Evolutionary conservation across 768 basidiomycete species (phyloP).

Genomic region (Amanita thiersii): DNA sequence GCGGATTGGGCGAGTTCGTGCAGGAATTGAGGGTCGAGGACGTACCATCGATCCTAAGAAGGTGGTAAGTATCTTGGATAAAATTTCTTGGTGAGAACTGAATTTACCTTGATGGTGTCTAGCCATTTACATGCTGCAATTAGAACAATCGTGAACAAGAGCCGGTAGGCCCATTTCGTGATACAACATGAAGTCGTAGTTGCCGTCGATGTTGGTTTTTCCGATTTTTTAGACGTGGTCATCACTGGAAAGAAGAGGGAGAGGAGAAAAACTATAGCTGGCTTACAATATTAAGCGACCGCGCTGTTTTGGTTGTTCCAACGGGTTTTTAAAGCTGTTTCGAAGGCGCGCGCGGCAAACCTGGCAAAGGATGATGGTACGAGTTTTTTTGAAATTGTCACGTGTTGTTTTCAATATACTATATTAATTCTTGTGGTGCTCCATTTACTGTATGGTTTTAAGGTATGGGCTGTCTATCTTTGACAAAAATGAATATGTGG

Average conservation of each 20-base stretch:
- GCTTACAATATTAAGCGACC: background rate
- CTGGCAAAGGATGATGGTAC: too few relatives aligned
- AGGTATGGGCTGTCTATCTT: too few relatives aligned
- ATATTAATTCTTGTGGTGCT: too few relatives aligned
- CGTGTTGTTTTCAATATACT: too few relatives aligned
- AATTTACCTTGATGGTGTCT: constrained; percentile 55
- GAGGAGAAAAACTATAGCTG: background rate
- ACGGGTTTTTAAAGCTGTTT: too few relatives aligned
- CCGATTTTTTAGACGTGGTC: constrained; percentile 4
- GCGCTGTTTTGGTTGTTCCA: constrained; percentile 5
- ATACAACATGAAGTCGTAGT: constrained; percentile 3
- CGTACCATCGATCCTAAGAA: constrained; percentile 74
- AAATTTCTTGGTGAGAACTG: background rate
- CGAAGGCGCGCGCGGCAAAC: too few relatives aligned
- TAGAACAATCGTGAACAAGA: constrained; percentile 24
- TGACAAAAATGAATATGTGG: too few relatives aligned
- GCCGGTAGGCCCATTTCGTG: constrained; percentile 29
- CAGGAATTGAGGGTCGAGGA: constrained; percentile 65
- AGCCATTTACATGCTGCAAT: constrained; percentile 38
- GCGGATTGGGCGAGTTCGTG: constrained; percentile 72
- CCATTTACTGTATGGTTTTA: too few relatives aligned
- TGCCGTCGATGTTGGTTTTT: background rate
- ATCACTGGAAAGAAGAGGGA: background rate
- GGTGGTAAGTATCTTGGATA: background rate
- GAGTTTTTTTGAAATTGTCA: too few relatives aligned